Conservation (phyloP, 176 grass and related monocot genomes). For the Thalia dealbata region DNA sequence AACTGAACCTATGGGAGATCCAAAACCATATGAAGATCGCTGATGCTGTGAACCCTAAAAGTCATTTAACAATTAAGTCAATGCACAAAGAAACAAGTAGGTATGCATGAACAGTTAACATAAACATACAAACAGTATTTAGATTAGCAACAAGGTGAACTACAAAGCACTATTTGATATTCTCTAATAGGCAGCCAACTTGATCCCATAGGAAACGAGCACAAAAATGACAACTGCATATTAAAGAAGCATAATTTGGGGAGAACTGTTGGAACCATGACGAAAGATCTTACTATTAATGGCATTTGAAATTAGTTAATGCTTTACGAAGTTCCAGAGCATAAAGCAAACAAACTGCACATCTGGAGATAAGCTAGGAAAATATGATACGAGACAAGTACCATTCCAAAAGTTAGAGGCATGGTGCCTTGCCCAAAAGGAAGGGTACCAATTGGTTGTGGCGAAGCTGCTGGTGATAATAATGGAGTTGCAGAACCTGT, state of each 20-base stretch:
- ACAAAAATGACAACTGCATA: not conserved
- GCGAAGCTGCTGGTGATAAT: slow-evolving; percentile 31
- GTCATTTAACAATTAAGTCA: slow-evolving; percentile 19
- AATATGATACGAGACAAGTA: slow-evolving; percentile 19
- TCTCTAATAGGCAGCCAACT: not conserved
- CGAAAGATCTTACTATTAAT: not conserved
- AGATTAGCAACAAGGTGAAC: not conserved
- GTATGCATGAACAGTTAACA: not conserved
- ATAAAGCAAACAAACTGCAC: not conserved
- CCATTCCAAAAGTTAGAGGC: slow-evolving; percentile 49
- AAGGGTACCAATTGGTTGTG: slow-evolving; percentile 33
- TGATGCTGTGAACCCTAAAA: slow-evolving; percentile 45
- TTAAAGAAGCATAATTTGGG: not conserved
- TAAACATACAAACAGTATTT: not conserved
- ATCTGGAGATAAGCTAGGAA: not conserved
- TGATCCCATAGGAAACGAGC: not conserved
- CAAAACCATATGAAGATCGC: slow-evolving; percentile 68
- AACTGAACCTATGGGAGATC: slow-evolving; percentile 46
- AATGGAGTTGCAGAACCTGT: slow-evolving; percentile 24
- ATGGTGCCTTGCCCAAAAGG: slow-evolving; percentile 52
- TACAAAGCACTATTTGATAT: not conserved
- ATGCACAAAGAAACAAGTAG: not conserved
- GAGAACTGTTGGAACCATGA: not conserved
- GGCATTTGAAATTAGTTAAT: not conserved
- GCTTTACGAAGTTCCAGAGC: not conserved